Conservation (phyloP, 441 rosid species). For the Jatropha podagrica region DNA sequence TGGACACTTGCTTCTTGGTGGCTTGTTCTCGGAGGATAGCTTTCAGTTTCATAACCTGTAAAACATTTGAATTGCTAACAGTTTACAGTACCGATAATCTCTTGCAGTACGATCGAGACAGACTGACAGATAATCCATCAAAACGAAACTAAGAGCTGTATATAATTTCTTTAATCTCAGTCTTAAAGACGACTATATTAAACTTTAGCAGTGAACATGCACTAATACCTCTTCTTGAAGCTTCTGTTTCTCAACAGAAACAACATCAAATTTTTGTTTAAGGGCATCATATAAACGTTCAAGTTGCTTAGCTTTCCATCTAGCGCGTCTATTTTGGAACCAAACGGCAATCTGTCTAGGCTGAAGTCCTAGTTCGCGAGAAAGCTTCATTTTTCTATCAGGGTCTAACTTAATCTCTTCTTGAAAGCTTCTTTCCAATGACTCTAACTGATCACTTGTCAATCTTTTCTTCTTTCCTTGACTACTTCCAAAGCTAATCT, state of each 20-base stretch:
- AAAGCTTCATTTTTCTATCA: constrained; percentile 77
- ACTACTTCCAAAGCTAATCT: constrained; percentile 26
- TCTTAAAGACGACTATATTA: too few relatives aligned
- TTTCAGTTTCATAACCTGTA: constrained; percentile 70
- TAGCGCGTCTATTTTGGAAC: constrained; percentile 93
- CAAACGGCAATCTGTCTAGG: constrained; percentile 91
- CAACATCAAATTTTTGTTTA: constrained; percentile 57
- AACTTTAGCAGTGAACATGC: neutral
- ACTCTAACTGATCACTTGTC: constrained; percentile 64
- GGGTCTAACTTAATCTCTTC: constrained; percentile 88
- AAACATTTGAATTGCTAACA: neutral
- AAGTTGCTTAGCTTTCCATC: constrained; percentile 92
- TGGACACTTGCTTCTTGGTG: constrained; percentile 46
- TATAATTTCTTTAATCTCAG: too few relatives aligned
- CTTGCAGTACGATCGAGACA: neutral
- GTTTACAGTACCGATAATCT: neutral
- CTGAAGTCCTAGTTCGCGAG: constrained; percentile 77
- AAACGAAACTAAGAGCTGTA: too few relatives aligned
- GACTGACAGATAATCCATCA: too few relatives aligned
- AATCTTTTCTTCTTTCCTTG: constrained; percentile 75
- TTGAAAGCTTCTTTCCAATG: constrained; percentile 77
- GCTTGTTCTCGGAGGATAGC: constrained; percentile 58
- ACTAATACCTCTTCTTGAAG: constrained; percentile 82
- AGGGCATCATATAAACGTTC: constrained; percentile 71
- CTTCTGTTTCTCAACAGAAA: constrained; percentile 63